Evolutionary conservation across 148 eudicot species (phyloP), one percentile per base, ranked within the genome.

Genomic region (Spergularia bocconei): DNA sequence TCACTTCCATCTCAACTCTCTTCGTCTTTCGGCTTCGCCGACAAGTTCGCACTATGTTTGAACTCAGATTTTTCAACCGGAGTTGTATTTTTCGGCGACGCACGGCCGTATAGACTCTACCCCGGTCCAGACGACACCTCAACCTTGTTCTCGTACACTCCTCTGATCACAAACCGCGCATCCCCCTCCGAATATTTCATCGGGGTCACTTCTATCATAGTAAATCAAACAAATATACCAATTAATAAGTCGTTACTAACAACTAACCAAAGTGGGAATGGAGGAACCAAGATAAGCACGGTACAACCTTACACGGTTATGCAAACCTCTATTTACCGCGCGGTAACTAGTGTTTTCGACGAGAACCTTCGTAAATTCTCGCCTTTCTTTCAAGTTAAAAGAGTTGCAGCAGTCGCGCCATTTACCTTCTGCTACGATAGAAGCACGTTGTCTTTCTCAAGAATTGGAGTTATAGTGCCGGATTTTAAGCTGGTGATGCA

Each of bases 201-300:
- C 5, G 71, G 76, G 17, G 83, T 89, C 0, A 82, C 66, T n/a
- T 66, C 82, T 2, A 84, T 89, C 47, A 76, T 71, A 17, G 81
- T 89, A 20, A 70, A 55, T 3, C 44, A 50, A 2, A 75, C 74
- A 52, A 39, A 11, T 0, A 67, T 89, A 1, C 59, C 13, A 1
- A 62, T 83, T 1, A 77, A 80, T 76, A 57, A 80, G 11, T 58
- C 86, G 1, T n/a, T 85, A 29, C 61, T 86, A n/a, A 14, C 81
- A 6, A 75, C 79, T 0, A 39, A 79, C 23, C 15, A 69, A 9
- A 60, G 82, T 17, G 84, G 90, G 3, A 38, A 21, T 4, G 88
- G 88, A 0, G 88, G 88, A 39, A 85, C 87, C 0, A 85, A 80
- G 70, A 83, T 89, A 41, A 85, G 88, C 74, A 77, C 86, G 0